Evolutionary conservation across 2,329 filamentous ascomycete genomes (phyloP), one percentile per base, ranked within the genome.

Genomic region (Taxawa tesnikishii): DNA sequence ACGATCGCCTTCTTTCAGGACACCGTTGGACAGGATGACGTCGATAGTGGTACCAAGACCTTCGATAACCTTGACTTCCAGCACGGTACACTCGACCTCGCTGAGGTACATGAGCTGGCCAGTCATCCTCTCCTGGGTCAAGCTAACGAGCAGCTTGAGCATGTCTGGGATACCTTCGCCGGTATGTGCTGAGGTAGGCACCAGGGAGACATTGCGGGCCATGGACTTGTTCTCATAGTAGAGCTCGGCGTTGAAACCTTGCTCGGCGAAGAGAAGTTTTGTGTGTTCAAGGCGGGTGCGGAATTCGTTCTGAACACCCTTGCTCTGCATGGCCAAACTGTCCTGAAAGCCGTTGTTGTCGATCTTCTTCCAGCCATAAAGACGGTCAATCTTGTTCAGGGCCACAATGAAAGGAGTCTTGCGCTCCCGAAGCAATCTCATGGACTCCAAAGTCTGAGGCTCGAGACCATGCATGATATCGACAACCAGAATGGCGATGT

Each of bases 391-490:
- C 70, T 98, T 98, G 79, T 98, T 98, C 53, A 98, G 69, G 1
- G 92, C 92, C 25, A 98, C 92, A 46, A 98, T 93, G 65, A 98
- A 98, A 4, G 90, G 90, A 14, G 90, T 98, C 63, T 90, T 92
- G 49, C 84, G 75, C 49, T 94, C 88, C 51, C 88, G 75, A 32
- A 98, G 75, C 42, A 98, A 66, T 46, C 77, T 81, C 84, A 98
- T 96, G 2, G 90, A 98, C 62, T 98, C 92, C 18, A 96, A 70
- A 11, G 90, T 98, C 61, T 98, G 90, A 12, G 80, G 88, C 61
- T 98, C 90, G 28, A 98, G 73, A 54, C 92, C 92, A 73, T 98
- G 90, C 90, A 98, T 96, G 51, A 98, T 98, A 67, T 98, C 90
- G 46, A 98, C 88, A 26, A 98, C 92, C 44, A 98, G 67, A 55